Base-by-base conservation (phyloP, 2,329 filamentous ascomycete species). In the Hymenoscyphus albidus region DNA sequence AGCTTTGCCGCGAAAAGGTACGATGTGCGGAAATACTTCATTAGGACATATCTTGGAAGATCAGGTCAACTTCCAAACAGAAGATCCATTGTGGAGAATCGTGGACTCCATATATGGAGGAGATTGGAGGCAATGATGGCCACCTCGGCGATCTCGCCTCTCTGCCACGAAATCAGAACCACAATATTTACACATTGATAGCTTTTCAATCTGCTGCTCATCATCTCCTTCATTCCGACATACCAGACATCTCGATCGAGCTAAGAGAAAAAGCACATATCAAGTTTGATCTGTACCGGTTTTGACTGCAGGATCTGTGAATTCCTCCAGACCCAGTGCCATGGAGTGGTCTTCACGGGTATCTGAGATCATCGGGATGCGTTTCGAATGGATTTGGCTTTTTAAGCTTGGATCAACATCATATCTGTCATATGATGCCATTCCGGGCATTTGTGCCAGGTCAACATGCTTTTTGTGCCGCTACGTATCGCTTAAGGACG, bases 391-490 rank as follows among this genome's bases (percentile, higher is more conserved):
- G 38, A 60, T 59, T 35, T 27, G 54, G 40, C 56, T 38, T 59
- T 55, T 62, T 58, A 54, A 59, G 62, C 64, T 63, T 63, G 39
- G 64, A 61, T 65, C 58, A 48, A 56, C 57, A 59, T 56, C 38
- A 14, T 7, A 61, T 54, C 51, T 54, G n/a, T 61, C 40, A 61
- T 60, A 65, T 63, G 64, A 62, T 64, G 63, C 44, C 22, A 61
- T 65, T 22, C 22, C 3, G 7, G 42, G 42, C 13, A n/a, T 42
- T 18, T 44, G 16, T n/a, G 42, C 16, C 5, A 48, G 42, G 35
- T 35, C 42, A 18, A 48, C 42, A 14, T 9, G 9, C 42, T 16
- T 16, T 51, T 6, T 10, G 44, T 18, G 18, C 7, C 9, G 22
- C 44, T 27, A 18, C 9, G 44, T 27, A 48, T 22, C n/a, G 44